Percentiles rank a stretch among this genome's conserved stretches.
phyloP scores from a whole-genome alignment of 176 grass and related monocot genomes.

The bread wheat (Triticum aestivum) region DNA sequence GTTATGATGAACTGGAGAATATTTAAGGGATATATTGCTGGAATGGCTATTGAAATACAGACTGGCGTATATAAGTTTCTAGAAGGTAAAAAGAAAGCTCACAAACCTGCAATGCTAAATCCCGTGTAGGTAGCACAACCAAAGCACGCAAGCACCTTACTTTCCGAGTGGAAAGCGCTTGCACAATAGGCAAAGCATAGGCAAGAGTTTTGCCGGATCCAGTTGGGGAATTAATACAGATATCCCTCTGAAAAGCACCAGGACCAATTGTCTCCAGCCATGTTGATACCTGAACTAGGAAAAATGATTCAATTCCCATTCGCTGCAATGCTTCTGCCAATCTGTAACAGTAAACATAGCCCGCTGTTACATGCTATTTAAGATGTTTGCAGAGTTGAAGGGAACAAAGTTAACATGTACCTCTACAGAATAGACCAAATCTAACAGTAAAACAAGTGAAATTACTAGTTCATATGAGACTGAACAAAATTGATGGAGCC shows the following conservation, averaged over 20 bases:
- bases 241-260: conserved; percentile 82
- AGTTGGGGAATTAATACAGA: conserved; percentile 76
- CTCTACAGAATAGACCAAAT: neutral
- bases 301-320: conserved; percentile 66
- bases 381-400: no score
- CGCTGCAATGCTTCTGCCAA: conserved; percentile 54
- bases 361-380: no score
- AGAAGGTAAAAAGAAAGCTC: conserved; percentile 11
- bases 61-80: neutral
- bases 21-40: neutral
- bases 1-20: neutral
- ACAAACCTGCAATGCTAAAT: conserved; percentile 85
- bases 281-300: conserved; percentile 69
- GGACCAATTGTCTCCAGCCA: conserved; percentile 79
- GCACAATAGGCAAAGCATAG: conserved; percentile 81
- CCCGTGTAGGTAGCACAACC: conserved; percentile 77
- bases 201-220: conserved; percentile 87
- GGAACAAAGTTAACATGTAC: neutral
- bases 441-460: neutral
- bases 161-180: conserved; percentile 49
- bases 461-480: neutral
- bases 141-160: conserved; percentile 72
- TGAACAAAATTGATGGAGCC: neutral
- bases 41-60: neutral
- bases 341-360: conserved; percentile 40